Percentiles rank a stretch among this genome's conserved stretches.
Conservation (phyloP, 2,329 filamentous ascomycete species). For the Penicillium sp. region DNA sequence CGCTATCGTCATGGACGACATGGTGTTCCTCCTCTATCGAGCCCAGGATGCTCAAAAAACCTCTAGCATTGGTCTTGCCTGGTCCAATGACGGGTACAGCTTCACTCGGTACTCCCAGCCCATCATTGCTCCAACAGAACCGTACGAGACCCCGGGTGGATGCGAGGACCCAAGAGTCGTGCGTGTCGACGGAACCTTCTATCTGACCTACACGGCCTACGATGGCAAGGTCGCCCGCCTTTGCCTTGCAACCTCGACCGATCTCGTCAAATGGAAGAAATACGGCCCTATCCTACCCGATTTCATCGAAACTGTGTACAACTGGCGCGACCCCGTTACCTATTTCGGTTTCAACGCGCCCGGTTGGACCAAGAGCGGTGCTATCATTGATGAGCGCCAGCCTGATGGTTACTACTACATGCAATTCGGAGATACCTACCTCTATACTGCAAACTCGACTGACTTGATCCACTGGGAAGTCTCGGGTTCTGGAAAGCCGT, state of each 20-base stretch:
- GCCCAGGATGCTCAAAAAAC: background rate
- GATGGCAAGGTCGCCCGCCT: background rate
- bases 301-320: background rate
- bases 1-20: constrained; percentile 2
- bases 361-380: constrained; percentile 1
- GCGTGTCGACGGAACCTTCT: background rate
- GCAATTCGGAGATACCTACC: constrained; percentile 19
- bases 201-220: background rate
- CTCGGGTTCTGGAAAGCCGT: background rate
- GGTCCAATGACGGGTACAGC: background rate
- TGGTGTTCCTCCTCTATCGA: constrained; percentile 1
- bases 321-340: background rate
- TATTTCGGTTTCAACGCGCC: background rate
- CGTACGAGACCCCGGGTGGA: background rate
- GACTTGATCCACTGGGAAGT: constrained; percentile 9
- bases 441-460: constrained; percentile 7
- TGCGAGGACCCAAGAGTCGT: constrained; percentile 1
- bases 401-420: constrained; percentile 4
- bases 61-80: background rate
- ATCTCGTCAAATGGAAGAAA: constrained; percentile 1
- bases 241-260: background rate
- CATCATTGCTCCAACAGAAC: background rate
- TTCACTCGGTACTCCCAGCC: constrained; percentile 3
- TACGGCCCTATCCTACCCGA: background rate
- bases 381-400: constrained; percentile 4